Base-by-base conservation (phyloP, 176 grass and related monocot species). In the Rhynchospora breviuscula region DNA sequence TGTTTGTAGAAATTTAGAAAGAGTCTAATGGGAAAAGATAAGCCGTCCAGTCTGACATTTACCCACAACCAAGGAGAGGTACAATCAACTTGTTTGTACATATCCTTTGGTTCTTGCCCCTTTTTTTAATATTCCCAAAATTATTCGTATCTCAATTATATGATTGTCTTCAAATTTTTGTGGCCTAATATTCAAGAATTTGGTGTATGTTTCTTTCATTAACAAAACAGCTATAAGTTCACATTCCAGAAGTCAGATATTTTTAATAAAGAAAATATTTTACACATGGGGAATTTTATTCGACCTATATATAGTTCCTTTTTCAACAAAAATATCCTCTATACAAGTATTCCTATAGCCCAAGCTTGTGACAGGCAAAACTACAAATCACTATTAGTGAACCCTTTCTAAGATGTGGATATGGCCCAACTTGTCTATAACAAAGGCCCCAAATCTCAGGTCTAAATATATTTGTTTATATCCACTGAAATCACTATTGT, bases 1-100 rank as follows among this genome's bases (percentile, higher is more conserved):
- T 76, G 46, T 53, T 56, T 54, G 49, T 73, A 77, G 23, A 76
- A 77, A 77, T 54, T 77, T 77, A 56, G 73, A 77, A 77, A 54
- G 73, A 77, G 73, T 77, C 73, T 77, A 77, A 33, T 77, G 73
- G 49, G 73, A 77, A 77, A 77, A 77, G 73, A 56, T 77, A 77
- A 77, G 49, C 14, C 13, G n/a, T 18, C 49, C 73, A 77, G 49
- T 13, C 73, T 77, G 73, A 77, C 73, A 77, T 56, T 56, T 31
- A 31, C 49, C 73, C 53, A 56, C 73, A 77, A 77, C 73, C 73
- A 77, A 56, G 25, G 13, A 56, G 73, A 77, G 73, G 49, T 77
- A 77, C 48, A 77, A 77, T 77, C 73, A 77, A 77, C 49, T 29
- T 77, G 73, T 54, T 53, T 56, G 7, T 77, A 77, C 48, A 76